These are phyloP conservation scores for Metschnikowia kofuensis DNA, from an alignment of 805 yeast species.

Conservation along the genomic window DNA sequence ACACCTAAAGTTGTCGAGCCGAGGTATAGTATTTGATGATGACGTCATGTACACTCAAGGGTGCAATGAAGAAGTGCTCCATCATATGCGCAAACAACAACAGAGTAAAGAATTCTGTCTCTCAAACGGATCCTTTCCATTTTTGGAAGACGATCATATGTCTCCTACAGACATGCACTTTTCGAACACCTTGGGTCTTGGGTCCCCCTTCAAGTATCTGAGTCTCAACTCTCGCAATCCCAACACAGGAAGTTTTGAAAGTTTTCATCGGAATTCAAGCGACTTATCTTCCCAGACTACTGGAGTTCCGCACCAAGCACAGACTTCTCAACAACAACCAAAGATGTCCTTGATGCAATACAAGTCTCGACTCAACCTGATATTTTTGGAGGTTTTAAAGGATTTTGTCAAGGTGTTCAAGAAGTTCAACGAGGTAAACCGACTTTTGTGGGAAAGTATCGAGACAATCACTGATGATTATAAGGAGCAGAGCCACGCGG, in stretches of 20 bases:
- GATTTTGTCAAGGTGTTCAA: slow-evolving; percentile 29
- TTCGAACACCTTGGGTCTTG: background rate
- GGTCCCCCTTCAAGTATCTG: slow-evolving; percentile 1
- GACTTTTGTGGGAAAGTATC: slow-evolving; percentile 25
- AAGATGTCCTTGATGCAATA: slow-evolving; percentile 23
- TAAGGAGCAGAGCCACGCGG: slow-evolving; percentile 9
- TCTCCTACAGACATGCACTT: slow-evolving; percentile 2
- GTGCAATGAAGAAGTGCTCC: slow-evolving; percentile 25
- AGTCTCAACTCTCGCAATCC: background rate
- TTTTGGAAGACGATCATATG: background rate
- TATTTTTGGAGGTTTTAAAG: slow-evolving; percentile 36
- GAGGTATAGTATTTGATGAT: slow-evolving; percentile 35
- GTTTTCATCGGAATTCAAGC: background rate
- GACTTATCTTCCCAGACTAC: no score
- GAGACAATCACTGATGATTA: slow-evolving; percentile 28
- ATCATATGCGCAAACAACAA: slow-evolving; percentile 12
- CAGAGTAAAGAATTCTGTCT: background rate
- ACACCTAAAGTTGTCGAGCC: slow-evolving; percentile 13
- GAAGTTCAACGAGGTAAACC: slow-evolving; percentile 27
- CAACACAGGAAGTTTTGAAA: background rate
- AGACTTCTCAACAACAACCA: background rate
- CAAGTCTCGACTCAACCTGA: slow-evolving; percentile 30
- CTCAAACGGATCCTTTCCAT: background rate
- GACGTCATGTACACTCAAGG: slow-evolving; percentile 27
- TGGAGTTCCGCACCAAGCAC: no score